A percentile compares a stretch with the other conserved stretches of the same genome.
Conservation (phyloP, 768 basidiomycete species). For the Leccinum obscurum region DNA sequence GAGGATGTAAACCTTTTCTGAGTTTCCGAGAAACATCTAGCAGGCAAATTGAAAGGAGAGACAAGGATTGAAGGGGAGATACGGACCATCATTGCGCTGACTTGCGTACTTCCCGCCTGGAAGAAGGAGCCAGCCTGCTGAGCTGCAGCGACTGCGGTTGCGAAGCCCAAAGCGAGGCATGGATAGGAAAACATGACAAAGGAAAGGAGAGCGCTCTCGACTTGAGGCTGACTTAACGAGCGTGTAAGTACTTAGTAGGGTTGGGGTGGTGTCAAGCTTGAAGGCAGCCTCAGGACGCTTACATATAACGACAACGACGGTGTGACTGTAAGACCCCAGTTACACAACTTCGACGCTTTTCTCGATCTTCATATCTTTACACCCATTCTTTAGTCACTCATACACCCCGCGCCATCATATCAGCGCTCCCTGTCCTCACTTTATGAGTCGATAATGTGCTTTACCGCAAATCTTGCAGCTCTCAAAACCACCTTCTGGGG, state of each 20-base stretch:
- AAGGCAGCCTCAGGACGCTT: background rate
- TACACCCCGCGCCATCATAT: background rate
- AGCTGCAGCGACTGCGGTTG: conserved; percentile 27
- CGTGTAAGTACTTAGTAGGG: conserved; percentile 4
- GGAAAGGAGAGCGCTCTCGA: conserved; percentile 7
- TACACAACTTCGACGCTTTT: background rate
- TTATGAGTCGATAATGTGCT: background rate
- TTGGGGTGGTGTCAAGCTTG: background rate
- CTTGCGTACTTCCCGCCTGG: conserved; percentile 36
- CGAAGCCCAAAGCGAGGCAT: conserved; percentile 48
- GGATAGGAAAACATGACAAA: conserved; percentile 33
- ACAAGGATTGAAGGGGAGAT: background rate
- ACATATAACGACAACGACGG: no score
- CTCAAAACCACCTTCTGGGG: conserved; percentile 1
- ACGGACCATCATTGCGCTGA: conserved; percentile 57
- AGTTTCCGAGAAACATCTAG: conserved; percentile 80
- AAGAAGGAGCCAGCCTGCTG: conserved; percentile 27
- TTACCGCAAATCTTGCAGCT: background rate
- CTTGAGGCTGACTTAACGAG: conserved; percentile 8
- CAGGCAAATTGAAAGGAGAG: background rate
- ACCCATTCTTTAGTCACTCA: background rate
- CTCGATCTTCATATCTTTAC: background rate
- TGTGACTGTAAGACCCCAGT: conserved; percentile 4
- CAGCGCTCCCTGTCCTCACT: background rate
- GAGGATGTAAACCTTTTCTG: conserved; percentile 83